A percentile compares a stretch with the other conserved stretches of the same genome.
phyloP scores from a whole-genome alignment of 176 grass and related monocot species.

The Paspalum notatum region DNA sequence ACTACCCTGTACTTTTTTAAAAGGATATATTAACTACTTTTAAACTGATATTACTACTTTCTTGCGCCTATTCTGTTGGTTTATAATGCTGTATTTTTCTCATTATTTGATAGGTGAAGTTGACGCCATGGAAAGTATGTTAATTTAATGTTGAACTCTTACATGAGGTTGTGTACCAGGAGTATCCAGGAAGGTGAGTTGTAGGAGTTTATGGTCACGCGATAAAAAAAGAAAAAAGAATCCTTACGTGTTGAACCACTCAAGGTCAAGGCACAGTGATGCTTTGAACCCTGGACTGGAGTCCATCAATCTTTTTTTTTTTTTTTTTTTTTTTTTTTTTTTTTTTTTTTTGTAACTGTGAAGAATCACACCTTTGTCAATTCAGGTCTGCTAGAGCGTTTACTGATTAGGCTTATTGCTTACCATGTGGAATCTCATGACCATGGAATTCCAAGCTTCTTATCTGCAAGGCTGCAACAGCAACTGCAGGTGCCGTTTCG shows the following conservation, averaged over 20 bases:
- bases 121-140: slow-evolving; percentile 27
- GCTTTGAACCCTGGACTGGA: slow-evolving; percentile 23
- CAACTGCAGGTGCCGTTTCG: no score
- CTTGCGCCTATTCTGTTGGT: not conserved
- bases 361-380: slow-evolving; percentile 34
- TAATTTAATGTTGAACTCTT: slow-evolving; percentile 25
- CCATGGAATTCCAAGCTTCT: slow-evolving; percentile 6
- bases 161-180: slow-evolving; percentile 30
- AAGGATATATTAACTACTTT: no score
- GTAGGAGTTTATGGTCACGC: slow-evolving; percentile 1
- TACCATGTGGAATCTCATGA: slow-evolving; percentile 2
- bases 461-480: not conserved
- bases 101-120: slow-evolving; percentile 41
- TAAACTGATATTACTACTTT: not conserved
- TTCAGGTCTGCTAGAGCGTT: slow-evolving; percentile 14
- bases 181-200: slow-evolving; percentile 46
- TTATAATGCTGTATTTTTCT: not conserved
- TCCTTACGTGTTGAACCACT: slow-evolving; percentile 20
- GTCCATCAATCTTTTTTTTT: not conserved
- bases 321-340: not conserved
- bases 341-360: not conserved
- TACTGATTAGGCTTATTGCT: slow-evolving; percentile 4
- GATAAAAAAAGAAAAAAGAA: not conserved
- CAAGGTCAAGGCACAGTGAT: slow-evolving; percentile 2
- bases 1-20: no score